Conservation (phyloP, 1,284 basidiomycete genomes). For the Violaceomyces palustris region DNA sequence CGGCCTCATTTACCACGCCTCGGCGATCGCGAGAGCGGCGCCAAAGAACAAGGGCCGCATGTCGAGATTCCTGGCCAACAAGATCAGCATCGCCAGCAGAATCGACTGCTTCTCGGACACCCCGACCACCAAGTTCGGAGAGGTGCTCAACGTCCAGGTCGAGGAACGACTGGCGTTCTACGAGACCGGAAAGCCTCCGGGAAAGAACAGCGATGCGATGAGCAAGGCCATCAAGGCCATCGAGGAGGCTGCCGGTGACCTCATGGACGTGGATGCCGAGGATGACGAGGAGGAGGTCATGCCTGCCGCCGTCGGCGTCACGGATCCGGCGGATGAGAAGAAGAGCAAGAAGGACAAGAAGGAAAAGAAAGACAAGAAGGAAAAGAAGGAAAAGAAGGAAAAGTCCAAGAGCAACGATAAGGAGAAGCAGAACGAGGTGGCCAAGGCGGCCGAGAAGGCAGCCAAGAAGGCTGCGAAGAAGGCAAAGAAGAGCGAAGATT, state of each 20-base stretch:
- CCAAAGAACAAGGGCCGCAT: conserved; percentile 97
- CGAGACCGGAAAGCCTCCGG: conserved; percentile 58
- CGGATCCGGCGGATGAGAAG: conserved; percentile 43
- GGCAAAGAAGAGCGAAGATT: conserved; percentile 33
- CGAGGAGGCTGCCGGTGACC: conserved; percentile 64
- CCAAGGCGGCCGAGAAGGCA: conserved; percentile 39
- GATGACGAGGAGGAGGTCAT: conserved; percentile 59
- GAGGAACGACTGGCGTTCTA: conserved; percentile 95
- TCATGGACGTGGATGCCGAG: conserved; percentile 65
- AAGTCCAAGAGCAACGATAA: conserved; percentile 31
- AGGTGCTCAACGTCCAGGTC: conserved; percentile 86
- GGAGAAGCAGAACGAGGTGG: conserved; percentile 32
- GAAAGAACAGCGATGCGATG: conserved; percentile 58
- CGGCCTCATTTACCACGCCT: conserved; percentile 60
- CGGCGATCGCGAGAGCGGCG: conserved; percentile 78
- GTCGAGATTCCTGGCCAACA: conserved; percentile 73
- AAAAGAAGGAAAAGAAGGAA: conserved; percentile 62
- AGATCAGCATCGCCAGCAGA: conserved; percentile 93
- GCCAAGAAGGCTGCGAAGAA: conserved; percentile 45
- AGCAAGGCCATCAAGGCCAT: conserved; percentile 79
- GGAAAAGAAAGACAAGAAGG: conserved; percentile 60
- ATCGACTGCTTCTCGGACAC: conserved; percentile 90
- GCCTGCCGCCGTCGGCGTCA: conserved; percentile 51
- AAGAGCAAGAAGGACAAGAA: conserved; percentile 57
- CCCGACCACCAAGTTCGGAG: conserved; percentile 89